A percentile compares a stretch with the other conserved stretches of the same genome.
phyloP scores from a whole-genome alignment of 345 rosid genomes.

The Eucalyptus caleyi region DNA sequence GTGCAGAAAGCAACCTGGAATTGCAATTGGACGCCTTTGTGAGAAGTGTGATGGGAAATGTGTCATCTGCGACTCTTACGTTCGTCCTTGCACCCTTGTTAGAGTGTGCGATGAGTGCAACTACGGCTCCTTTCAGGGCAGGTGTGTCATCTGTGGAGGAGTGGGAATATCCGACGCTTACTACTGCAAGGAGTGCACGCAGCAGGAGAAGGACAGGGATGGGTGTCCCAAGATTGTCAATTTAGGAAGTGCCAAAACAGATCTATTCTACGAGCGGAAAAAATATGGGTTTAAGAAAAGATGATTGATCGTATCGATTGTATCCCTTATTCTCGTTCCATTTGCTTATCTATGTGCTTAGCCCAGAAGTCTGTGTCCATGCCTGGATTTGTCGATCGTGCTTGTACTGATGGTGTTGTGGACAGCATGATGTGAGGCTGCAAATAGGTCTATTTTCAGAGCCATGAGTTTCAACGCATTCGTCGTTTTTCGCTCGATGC shows the following conservation, averaged over 20 bases:
- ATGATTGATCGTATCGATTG: neutral
- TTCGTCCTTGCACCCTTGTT: slow-evolving; percentile 24
- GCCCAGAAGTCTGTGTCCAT: neutral
- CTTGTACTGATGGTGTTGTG: neutral
- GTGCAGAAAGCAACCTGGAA: slow-evolving; percentile 30
- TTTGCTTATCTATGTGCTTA: neutral
- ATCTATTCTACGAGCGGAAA: slow-evolving; percentile 17
- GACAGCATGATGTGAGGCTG: neutral
- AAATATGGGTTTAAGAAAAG: slow-evolving; percentile 21
- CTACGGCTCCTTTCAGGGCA: slow-evolving; percentile 24
- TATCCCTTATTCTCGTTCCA: neutral
- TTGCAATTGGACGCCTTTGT: slow-evolving; percentile 23
- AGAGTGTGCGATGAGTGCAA: slow-evolving; percentile 28
- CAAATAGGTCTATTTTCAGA: neutral
- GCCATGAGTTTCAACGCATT: accelerated
- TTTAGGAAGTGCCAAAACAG: slow-evolving; percentile 18
- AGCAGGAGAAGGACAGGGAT: slow-evolving; percentile 24
- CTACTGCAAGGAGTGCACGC: slow-evolving; percentile 23
- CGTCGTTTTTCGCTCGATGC: neutral
- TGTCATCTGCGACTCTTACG: slow-evolving; percentile 17
- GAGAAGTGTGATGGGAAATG: slow-evolving; percentile 28
- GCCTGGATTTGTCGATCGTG: neutral
- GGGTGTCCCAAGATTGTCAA: slow-evolving; percentile 23
- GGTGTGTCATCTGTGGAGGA: slow-evolving; percentile 26
- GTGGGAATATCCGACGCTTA: slow-evolving; percentile 29